Evolutionary conservation across 1,284 basidiomycete genomes (phyloP).

Genomic region (Apiotrichum sp.): DNA sequence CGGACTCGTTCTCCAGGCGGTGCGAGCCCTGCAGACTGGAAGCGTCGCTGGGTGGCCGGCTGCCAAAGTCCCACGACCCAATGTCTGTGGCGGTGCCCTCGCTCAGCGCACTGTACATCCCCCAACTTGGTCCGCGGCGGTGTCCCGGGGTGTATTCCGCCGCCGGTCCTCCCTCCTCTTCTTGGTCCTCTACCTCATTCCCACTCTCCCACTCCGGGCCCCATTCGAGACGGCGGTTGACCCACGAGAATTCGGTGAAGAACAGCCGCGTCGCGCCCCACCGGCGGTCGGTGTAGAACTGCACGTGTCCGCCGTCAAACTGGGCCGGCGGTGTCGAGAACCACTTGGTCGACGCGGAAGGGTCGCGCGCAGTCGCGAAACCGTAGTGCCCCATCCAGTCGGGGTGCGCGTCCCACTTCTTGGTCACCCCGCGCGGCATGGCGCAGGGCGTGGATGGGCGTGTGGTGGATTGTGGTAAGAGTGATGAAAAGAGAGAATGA

Average conservation of each 20-base stretch:
- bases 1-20: no score
- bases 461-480: neutral
- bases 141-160: no score
- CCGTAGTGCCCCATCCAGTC: constrained; percentile 1
- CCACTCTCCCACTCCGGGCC: neutral
- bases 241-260: neutral
- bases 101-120: no score
- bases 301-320: no score
- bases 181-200: neutral
- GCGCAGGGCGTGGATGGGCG: neutral
- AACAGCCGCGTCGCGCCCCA: neutral
- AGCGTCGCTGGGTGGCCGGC: no score
- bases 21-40: no score
- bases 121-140: no score
- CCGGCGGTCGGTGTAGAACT: neutral
- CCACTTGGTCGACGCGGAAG: neutral
- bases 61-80: no score
- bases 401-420: neutral
- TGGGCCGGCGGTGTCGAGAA: neutral
- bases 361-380: neutral
- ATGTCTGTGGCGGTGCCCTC: no score
- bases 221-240: neutral
- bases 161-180: neutral
- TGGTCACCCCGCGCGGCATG: neutral
- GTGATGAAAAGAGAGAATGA: neutral